Evolutionary conservation across 2,329 filamentous ascomycete genomes (phyloP).

Genomic region (Fusarium sublunatum): DNA sequence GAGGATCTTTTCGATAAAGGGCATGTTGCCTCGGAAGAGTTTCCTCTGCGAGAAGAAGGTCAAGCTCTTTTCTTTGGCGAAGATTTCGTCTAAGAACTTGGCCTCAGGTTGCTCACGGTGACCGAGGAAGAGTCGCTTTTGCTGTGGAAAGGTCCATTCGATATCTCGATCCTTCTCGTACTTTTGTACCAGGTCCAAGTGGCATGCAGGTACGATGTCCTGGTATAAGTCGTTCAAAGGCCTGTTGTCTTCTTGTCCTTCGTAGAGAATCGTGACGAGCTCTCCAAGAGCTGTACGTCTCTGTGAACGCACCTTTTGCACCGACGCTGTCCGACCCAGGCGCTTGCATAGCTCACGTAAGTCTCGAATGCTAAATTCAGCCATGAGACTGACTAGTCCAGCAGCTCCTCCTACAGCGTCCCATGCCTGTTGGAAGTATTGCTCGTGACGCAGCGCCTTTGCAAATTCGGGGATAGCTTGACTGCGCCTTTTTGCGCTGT

Average conservation of each 20-base stretch:
- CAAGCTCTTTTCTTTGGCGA: slow-evolving; percentile 9
- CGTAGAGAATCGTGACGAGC: slow-evolving; percentile 34
- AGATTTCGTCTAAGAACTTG: slow-evolving; percentile 32
- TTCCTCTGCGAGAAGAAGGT: slow-evolving; percentile 7
- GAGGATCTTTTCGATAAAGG: slow-evolving; percentile 26
- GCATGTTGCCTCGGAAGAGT: slow-evolving; percentile 33
- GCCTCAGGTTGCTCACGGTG: slow-evolving; percentile 32
- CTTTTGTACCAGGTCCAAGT: slow-evolving; percentile 26
- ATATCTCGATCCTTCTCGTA: slow-evolving; percentile 29
- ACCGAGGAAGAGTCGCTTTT: slow-evolving; percentile 26
- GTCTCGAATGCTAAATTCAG: slow-evolving; percentile 43
- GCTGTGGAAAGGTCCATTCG: slow-evolving; percentile 29
- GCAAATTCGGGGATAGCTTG: slow-evolving; percentile 33
- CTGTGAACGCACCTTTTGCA: slow-evolving; percentile 30
- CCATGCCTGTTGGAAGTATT: slow-evolving; percentile 40
- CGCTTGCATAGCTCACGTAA: slow-evolving; percentile 31
- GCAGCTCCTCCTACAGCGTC: slow-evolving; percentile 37
- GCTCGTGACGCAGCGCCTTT: slow-evolving; percentile 38
- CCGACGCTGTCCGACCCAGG: slow-evolving; percentile 40
- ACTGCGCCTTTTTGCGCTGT: slow-evolving; percentile 32
- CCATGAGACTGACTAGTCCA: slow-evolving; percentile 40
- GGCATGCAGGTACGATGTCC: slow-evolving; percentile 42
- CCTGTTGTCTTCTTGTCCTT: slow-evolving; percentile 25
- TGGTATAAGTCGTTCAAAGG: slow-evolving; percentile 41
- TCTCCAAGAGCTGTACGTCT: slow-evolving; percentile 39